Conservation (phyloP, 2,329 filamentous ascomycete genomes). For the Sphaerulina musiva region DNA sequence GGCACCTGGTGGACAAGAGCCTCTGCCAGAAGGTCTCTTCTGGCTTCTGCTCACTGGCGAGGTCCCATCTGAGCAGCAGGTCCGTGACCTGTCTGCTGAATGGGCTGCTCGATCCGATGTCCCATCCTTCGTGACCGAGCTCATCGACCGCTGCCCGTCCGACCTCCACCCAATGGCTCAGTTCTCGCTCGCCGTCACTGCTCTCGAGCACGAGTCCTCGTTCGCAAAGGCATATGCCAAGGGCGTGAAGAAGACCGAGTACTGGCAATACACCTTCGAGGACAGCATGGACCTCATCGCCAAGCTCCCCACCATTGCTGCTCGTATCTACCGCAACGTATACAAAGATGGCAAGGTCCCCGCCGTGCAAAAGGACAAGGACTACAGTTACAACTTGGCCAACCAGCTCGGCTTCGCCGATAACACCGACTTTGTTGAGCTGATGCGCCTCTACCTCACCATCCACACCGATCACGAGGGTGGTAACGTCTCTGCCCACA, state of each 20-base stretch:
- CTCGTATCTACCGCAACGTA: slow-evolving; percentile 99
- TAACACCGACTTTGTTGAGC: slow-evolving; percentile 95
- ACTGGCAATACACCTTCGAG: slow-evolving; percentile 99
- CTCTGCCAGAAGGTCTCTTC: slow-evolving; percentile 97
- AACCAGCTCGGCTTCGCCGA: slow-evolving; percentile 96
- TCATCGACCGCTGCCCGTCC: slow-evolving; percentile 98
- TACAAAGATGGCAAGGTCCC: slow-evolving; percentile 99
- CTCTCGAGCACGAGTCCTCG: slow-evolving; percentile 94
- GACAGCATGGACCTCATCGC: slow-evolving; percentile 99
- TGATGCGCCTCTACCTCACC: slow-evolving; percentile 97
- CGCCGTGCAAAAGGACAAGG: slow-evolving; percentile 94
- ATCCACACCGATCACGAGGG: slow-evolving; percentile 99
- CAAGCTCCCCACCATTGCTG: slow-evolving; percentile 95
- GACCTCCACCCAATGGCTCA: slow-evolving; percentile 99
- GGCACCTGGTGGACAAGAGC: slow-evolving; percentile 92
- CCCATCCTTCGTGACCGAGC: slow-evolving; percentile 97
- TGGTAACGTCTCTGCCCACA: slow-evolving; percentile 97
- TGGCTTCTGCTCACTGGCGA: slow-evolving; percentile 98
- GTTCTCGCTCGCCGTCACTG: slow-evolving; percentile 95
- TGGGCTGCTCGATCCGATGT: slow-evolving; percentile 97
- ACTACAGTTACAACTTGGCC: slow-evolving; percentile 98
- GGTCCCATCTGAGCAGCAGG: slow-evolving; percentile 96
- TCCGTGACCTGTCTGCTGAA: slow-evolving; percentile 94
- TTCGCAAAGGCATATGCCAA: slow-evolving; percentile 99
- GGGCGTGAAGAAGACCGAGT: slow-evolving; percentile 98